Evolutionary conservation across 805 yeast species (phyloP).

Genomic region (Lachancea fermentati): DNA sequence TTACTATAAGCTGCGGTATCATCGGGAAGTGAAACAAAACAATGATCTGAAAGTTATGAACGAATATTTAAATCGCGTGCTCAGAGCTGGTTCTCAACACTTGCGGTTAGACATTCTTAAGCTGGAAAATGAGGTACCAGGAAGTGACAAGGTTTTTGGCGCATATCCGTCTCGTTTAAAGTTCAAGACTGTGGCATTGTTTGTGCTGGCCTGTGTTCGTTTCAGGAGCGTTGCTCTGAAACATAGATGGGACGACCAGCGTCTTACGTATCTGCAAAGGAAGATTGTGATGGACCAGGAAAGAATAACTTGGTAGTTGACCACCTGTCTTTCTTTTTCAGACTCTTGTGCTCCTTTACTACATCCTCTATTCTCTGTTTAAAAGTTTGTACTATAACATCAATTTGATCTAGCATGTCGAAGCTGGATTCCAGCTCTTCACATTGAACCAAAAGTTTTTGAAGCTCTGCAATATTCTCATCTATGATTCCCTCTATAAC

Average conservation of each 20-base stretch:
- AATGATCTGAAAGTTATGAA: constrained; percentile 30
- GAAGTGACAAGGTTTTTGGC: neutral
- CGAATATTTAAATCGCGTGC: constrained; percentile 28
- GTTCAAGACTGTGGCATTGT: constrained; percentile 28
- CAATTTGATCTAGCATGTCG: constrained; percentile 48
- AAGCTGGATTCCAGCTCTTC: constrained; percentile 47
- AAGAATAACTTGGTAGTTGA: constrained; percentile 20
- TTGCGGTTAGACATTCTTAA: constrained; percentile 26
- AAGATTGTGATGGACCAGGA: constrained; percentile 24
- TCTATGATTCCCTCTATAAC: constrained; percentile 33
- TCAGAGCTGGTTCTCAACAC: constrained; percentile 28
- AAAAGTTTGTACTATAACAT: constrained; percentile 37
- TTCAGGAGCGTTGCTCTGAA: constrained; percentile 22
- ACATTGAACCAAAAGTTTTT: constrained; percentile 39
- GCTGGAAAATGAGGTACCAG: constrained; percentile 18
- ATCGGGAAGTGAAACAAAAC: constrained; percentile 28
- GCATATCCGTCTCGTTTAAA: constrained; percentile 8
- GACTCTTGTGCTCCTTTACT: constrained; percentile 23
- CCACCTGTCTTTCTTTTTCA: constrained; percentile 7
- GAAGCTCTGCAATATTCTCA: constrained; percentile 36
- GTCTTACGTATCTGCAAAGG: constrained; percentile 23
- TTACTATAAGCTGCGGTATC: constrained; percentile 28
- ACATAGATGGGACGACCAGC: constrained; percentile 24
- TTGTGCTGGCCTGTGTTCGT: constrained; percentile 28
- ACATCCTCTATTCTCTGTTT: constrained; percentile 31